A percentile compares a stretch with the other conserved stretches of the same genome.
Conservation (phyloP, 1,284 basidiomycete genomes). For the Tetrapyrgos nigripes region DNA sequence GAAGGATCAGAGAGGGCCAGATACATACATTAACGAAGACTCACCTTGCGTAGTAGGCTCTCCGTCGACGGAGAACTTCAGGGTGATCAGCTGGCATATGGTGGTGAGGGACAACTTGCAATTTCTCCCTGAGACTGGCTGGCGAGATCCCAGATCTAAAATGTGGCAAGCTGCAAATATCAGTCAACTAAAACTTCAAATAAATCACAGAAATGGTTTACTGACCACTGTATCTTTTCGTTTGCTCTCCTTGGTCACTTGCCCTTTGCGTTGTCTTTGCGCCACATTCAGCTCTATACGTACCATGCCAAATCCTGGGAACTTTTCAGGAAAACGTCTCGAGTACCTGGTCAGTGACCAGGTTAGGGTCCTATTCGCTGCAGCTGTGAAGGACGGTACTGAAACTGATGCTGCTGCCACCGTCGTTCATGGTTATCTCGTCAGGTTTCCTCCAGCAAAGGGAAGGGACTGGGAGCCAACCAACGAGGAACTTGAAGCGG, state of each 20-base stretch:
- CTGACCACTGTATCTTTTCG: background rate
- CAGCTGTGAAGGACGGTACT: background rate
- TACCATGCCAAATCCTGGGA: background rate
- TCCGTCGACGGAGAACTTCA: too few relatives aligned
- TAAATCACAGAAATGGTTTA: background rate
- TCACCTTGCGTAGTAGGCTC: too few relatives aligned
- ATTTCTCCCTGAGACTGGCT: too few relatives aligned
- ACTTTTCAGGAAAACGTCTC: background rate
- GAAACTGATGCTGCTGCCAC: background rate
- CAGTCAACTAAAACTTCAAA: too few relatives aligned
- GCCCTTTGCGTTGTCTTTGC: too few relatives aligned
- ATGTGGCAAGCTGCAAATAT: too few relatives aligned
- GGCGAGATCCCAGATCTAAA: too few relatives aligned
- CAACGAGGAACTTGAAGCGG: background rate
- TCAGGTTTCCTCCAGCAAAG: background rate
- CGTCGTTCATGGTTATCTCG: background rate
- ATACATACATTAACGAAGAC: too few relatives aligned
- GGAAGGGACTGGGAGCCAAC: background rate
- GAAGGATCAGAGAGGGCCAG: too few relatives aligned
- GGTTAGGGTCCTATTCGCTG: background rate
- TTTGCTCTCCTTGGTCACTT: background rate
- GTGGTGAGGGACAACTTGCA: too few relatives aligned
- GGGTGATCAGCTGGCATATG: too few relatives aligned
- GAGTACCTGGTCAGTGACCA: background rate
- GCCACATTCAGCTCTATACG: background rate